Evolutionary conservation across 2,329 filamentous ascomycete genomes (phyloP), one percentile per base, ranked within the genome.

Genomic region (Volutella citrinella): DNA sequence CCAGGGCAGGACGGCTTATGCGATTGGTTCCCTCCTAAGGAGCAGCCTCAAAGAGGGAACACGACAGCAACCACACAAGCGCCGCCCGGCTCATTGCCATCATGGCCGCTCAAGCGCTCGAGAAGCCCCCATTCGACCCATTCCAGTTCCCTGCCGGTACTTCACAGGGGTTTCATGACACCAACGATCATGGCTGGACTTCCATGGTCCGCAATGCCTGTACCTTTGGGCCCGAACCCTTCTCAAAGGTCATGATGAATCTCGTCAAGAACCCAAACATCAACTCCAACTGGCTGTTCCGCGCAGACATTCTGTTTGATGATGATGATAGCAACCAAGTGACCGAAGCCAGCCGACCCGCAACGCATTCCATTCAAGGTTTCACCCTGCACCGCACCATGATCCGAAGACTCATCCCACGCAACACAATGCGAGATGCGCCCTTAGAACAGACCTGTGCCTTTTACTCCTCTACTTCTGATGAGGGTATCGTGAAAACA

Each of bases 391-490:
- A 73, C 16, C 80, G 82, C 45, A 79, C 79, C 2, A 70, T 95
- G 14, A 76, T 95, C 7, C 76, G 90, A 39, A 82, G 74, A 41
- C 67, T 96, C 50, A 81, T 96, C 28, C 91, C 91, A 4, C 74
- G 91, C 31, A 95, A 95, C 59, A 78, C 81, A 4, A 72, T 81
- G 34, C 67, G 91, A 17, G 91, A 97, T 59, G 66, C 70, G 14
- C 72, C 83, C 3, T 61, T 96, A 43, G 74, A 88, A 37, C 91
- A 97, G 61, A 95, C 88, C 3, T 95, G 88, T 58, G 74, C 87
- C 35, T 75, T 90, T 43, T 87, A 87, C 57, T 15, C 30, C 41
- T 18, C 39, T 45, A 14, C 51, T 10, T 43, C 48, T 31, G 44
- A 41, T 24, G 53, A 61, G 14, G 51, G 55, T 17, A 49, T 45